These are phyloP conservation scores for Litchi chinensis DNA, from an alignment of 345 rosid genomes.

Conservation along the genomic window DNA sequence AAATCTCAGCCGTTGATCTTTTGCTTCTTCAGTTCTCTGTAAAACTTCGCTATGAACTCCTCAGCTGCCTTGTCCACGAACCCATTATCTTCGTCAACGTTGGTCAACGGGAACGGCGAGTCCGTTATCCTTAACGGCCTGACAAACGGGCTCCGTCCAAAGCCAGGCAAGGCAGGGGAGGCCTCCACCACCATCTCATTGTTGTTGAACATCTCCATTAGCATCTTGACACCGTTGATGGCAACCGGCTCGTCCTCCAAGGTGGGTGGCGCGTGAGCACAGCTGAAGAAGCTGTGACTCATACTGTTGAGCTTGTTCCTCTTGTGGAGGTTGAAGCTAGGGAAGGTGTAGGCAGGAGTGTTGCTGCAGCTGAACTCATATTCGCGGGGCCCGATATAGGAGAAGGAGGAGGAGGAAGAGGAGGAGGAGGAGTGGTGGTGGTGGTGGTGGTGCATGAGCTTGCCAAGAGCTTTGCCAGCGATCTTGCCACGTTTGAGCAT, in stretches of 20 bases:
- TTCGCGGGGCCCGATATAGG: constrained; percentile 32
- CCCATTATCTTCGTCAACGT: constrained; percentile 50
- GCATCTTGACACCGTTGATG: constrained; percentile 47
- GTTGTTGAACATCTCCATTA: constrained; percentile 60
- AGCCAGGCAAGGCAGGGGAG: constrained; percentile 80
- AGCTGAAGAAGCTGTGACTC: constrained; percentile 43
- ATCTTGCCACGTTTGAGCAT: constrained; percentile 82
- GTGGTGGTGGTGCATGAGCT: constrained; percentile 64
- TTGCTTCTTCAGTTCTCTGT: constrained; percentile 65
- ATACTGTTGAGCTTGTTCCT: constrained; percentile 22
- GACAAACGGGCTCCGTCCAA: constrained; percentile 74
- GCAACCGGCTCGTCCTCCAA: constrained; percentile 49
- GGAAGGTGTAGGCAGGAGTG: constrained; percentile 67
- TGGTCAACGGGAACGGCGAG: constrained; percentile 83
- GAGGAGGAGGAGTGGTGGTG: constrained; percentile 48
- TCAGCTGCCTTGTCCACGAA: constrained; percentile 73
- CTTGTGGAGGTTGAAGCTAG: constrained; percentile 41
- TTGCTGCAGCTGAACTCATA: constrained; percentile 97
- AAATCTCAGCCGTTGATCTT: constrained; percentile 26
- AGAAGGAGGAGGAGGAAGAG: constrained; percentile 35
- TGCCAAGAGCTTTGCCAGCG: constrained; percentile 58
- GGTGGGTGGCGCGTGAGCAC: constrained; percentile 66
- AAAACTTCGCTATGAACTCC: constrained; percentile 84
- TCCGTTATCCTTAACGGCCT: constrained; percentile 88
- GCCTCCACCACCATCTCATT: constrained; percentile 41